Base-by-base conservation (phyloP, 441 rosid species). In the Eruca vesicaria region DNA sequence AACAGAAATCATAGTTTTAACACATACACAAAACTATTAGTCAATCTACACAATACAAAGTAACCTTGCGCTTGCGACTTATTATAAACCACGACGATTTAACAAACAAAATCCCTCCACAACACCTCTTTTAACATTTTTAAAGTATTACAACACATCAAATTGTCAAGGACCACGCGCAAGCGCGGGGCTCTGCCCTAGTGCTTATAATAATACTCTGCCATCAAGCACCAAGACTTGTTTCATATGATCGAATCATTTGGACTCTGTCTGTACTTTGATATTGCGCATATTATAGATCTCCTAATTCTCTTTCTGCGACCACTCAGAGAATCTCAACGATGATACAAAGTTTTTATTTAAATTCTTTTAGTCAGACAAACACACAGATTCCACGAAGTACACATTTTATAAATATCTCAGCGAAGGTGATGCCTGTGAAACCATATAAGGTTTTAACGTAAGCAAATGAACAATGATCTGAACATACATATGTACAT, bases 351-450 rank as follows among this genome's bases (percentile, higher is more conserved):
- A 72, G 36, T 63, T 73, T 2, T 52, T 36, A 36, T 59, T 16
- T 43, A 19, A 14, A 16, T 2, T 28, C 21, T 7, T 14, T 9
- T 4, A 7, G 5, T 18, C 66, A 19, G 48, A 35, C 29, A 33
- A 19, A 23, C 7, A 41, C 6, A 65, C 48, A 33, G 66, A 61
- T 15, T 61, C 16, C 52, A 55, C 21, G 5, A 19, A 0, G 15
- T 8, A 69, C 31, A 32, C 0, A 69, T 23, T 52, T 10, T n/a
- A 59, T 63, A 26, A 5, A 63, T 3, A 1, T 15, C 73, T 82
- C 77, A 82, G 12, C 85, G 83, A 68, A 82, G 83, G 28, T 82
- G 85, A 76, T 82, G 85, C 81, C 85, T 82, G 85, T 57, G 61
- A 21, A 66, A 56, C 38, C 33, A 69, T 41, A 53, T 0, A 61